Evolutionary conservation across 352 stramenopile species (phyloP).

Genomic region (Globisporangium perplexum): DNA sequence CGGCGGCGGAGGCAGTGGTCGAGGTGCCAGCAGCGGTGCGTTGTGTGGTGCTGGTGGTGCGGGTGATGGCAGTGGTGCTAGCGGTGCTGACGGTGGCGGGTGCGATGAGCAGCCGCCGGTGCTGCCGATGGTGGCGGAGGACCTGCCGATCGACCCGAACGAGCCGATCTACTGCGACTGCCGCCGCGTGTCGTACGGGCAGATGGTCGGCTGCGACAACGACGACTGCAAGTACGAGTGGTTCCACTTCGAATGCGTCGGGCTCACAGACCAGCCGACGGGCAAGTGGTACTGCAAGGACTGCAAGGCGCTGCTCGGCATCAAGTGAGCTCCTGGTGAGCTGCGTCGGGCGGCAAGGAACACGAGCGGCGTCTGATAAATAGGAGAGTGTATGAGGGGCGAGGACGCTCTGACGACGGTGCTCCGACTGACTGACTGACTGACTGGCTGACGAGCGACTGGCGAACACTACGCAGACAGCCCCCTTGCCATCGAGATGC

Average conservation of each 20-base stretch:
- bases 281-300: slow-evolving; percentile 84
- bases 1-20: slow-evolving; percentile 22
- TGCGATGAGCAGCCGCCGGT: slow-evolving; percentile 13
- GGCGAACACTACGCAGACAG: neutral
- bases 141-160: slow-evolving; percentile 84
- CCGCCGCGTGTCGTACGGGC: slow-evolving; percentile 82
- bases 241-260: slow-evolving; percentile 90
- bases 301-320: slow-evolving; percentile 62
- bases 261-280: slow-evolving; percentile 74
- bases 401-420: no score
- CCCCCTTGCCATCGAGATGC: neutral
- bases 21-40: slow-evolving; percentile 20
- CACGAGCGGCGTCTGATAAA: neutral
- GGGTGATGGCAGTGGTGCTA: neutral
- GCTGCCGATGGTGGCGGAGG: slow-evolving; percentile 53
- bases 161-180: slow-evolving; percentile 87
- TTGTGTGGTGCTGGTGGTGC: slow-evolving; percentile 16
- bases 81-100: neutral
- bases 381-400: neutral
- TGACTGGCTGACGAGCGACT: neutral
- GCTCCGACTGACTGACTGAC: neutral
- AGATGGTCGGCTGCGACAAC: slow-evolving; percentile 92
- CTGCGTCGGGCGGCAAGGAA: neutral
- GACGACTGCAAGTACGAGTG: slow-evolving; percentile 92
- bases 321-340: slow-evolving; percentile 34